Evolutionary conservation across 2,329 filamentous ascomycete genomes (phyloP), one percentile per base, ranked within the genome.

Genomic region (Colletotrichum abscissum): DNA sequence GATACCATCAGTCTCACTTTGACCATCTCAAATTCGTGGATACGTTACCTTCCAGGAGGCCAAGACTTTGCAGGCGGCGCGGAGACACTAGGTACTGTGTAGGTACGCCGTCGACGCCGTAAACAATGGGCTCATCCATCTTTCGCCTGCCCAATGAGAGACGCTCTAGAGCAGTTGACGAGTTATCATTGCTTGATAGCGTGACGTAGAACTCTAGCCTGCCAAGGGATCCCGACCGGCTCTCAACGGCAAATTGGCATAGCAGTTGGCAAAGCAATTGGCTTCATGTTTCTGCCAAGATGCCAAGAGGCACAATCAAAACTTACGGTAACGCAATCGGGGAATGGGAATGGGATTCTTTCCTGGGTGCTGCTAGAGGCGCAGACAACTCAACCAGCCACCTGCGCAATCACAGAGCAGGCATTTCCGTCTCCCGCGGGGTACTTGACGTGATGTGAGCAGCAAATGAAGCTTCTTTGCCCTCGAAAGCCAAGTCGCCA

Each of bases 301-400:
- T 71, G 67, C 67, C 67, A 73, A 71, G 71, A 22, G 8, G 26
- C 49, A 28, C 14, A 38, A 62, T 66, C 56, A 66, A 57, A 22
- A 4, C 71, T 56, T 16, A n/a, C 67, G 49, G 60, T 73, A 71
- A 71, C 71, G 71, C 71, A 58, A 73, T 73, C 24, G 49, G 67
- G 71, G 62, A 66, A 52, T 52, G 57, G 19, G 28, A 57, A 62
- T 54, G 67, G 52, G 35, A 57, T 55, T 55, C 46, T 35, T 19
- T 19, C 11, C 11, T 28, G 22, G 28, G 67, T 42, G 6, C 16
- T 42, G 33, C 7, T 5, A 16, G 22, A 38, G 60, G 12, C 11
- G 9, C 42, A 56, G 56, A 42, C 24, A 16, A 22, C 24, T 46
- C 12, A 5, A n/a, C 26, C 62, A 64, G 62, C 28, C 46, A 64